Conservation (phyloP, 108 stramenopile species). For the Cyclotella choctawhatcheeana region DNA sequence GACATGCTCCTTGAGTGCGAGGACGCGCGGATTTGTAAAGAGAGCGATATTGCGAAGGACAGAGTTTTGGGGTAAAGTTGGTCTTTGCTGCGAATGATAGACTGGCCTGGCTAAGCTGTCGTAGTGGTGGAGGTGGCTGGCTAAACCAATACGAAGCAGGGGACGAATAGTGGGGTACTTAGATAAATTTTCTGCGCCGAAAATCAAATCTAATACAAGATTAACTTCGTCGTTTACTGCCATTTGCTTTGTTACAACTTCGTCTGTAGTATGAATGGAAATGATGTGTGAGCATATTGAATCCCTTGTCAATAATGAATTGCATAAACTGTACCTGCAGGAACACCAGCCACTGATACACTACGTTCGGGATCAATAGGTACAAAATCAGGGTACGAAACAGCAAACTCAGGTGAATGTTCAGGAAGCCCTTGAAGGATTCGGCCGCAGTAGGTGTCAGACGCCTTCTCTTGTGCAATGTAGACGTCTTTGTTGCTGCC, state of each 20-base stretch:
- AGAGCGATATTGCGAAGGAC: neutral
- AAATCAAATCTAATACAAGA: neutral
- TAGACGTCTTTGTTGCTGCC: conserved; percentile 3
- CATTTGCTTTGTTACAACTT: no score
- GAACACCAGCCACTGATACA: conserved; percentile 3
- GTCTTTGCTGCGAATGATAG: neutral
- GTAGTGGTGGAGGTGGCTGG: conserved; percentile 2
- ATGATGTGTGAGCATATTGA: no score
- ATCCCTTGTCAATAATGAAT: no score
- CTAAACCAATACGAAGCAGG: conserved; percentile 7
- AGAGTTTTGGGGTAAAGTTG: neutral
- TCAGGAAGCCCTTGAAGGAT: conserved; percentile 13
- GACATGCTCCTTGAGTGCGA: neutral
- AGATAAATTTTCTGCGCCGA: neutral
- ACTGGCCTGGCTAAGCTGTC: neutral
- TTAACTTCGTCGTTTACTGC: conserved; percentile 2
- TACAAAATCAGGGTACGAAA: conserved; percentile 20
- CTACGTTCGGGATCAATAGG: conserved; percentile 7
- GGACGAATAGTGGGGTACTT: neutral
- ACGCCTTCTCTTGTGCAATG: conserved; percentile 16
- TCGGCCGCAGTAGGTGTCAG: conserved; percentile 17
- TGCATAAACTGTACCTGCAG: no score
- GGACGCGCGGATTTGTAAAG: conserved; percentile 2
- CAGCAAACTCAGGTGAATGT: conserved; percentile 17
- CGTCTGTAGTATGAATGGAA: no score